Evolutionary conservation across 2,329 filamentous ascomycete species (phyloP).

Genomic region (Thermomyces lanuginosus): DNA sequence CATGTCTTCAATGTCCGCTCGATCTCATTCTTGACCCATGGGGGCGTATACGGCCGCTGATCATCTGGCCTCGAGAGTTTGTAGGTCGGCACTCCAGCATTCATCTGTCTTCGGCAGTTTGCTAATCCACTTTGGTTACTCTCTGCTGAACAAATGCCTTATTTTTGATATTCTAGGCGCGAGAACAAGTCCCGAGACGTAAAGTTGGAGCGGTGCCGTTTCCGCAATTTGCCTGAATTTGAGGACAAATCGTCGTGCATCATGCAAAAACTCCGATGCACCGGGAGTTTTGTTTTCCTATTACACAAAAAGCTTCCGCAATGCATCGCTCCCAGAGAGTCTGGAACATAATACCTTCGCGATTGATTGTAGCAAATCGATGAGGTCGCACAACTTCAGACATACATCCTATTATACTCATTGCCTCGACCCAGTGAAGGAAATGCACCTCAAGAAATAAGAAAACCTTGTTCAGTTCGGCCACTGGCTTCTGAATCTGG

Average conservation of each 20-base stretch:
- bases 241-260: conserved; percentile 17
- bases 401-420: background rate
- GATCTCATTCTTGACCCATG: too few species aligned
- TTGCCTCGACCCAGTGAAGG: background rate
- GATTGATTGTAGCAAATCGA: too few species aligned
- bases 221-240: conserved; percentile 14
- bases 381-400: too few species aligned
- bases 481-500: conserved; percentile 4
- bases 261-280: conserved; percentile 12
- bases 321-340: too few species aligned
- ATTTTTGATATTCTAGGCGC: conserved; percentile 14
- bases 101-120: conserved; percentile 5
- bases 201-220: conserved; percentile 20
- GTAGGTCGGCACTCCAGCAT: conserved; percentile 10
- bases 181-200: conserved; percentile 19
- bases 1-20: too few species aligned
- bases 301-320: too few species aligned
- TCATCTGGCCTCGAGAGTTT: conserved; percentile 14
- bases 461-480: conserved; percentile 4
- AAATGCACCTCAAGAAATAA: background rate
- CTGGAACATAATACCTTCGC: too few species aligned
- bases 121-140: conserved; percentile 8
- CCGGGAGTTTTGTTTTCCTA: conserved; percentile 5
- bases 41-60: too few species aligned
- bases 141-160: conserved; percentile 9